Conservation (phyloP, 805 yeast species). For the Starmerella apicola region DNA sequence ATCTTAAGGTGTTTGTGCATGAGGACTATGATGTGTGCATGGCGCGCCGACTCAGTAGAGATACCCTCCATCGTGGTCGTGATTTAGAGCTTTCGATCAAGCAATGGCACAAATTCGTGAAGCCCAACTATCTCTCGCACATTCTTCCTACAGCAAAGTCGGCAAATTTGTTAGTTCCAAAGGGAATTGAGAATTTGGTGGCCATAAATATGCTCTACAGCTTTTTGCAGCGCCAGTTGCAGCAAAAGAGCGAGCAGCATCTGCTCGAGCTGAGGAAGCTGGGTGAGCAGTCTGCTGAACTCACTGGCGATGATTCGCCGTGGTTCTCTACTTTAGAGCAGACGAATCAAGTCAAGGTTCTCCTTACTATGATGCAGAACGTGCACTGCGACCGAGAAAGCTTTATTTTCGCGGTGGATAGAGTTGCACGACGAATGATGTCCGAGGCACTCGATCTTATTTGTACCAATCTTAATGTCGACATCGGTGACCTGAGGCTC, state of each 20-base stretch:
- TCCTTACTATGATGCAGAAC: slow-evolving; percentile 58
- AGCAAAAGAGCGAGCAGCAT: slow-evolving; percentile 54
- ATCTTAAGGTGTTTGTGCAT: slow-evolving; percentile 79
- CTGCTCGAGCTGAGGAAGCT: slow-evolving; percentile 47
- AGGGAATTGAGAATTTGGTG: slow-evolving; percentile 69
- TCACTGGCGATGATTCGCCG: slow-evolving; percentile 6
- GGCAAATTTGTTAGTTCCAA: slow-evolving; percentile 84
- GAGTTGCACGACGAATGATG: slow-evolving; percentile 62
- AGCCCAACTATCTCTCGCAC: slow-evolving; percentile 73
- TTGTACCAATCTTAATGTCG: slow-evolving; percentile 6
- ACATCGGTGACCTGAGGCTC: slow-evolving; percentile 30
- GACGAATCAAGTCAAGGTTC: slow-evolving; percentile 57
- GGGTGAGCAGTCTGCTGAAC: slow-evolving; percentile 29
- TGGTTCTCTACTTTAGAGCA: slow-evolving; percentile 4
- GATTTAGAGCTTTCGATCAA: slow-evolving; percentile 68
- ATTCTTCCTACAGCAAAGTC: slow-evolving; percentile 62
- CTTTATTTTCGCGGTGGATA: slow-evolving; percentile 74
- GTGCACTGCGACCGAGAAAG: slow-evolving; percentile 49
- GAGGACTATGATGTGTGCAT: slow-evolving; percentile 89
- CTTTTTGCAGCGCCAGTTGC: slow-evolving; percentile 64
- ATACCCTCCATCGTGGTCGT: slow-evolving; percentile 74
- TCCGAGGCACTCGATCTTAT: slow-evolving; percentile 50
- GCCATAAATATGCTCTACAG: slow-evolving; percentile 71
- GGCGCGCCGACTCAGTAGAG: slow-evolving; percentile 77
- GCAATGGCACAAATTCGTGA: slow-evolving; percentile 86